Conservation (phyloP, 225 moss, liverwort and hornwort species). For the Marchantia paleacea region DNA sequence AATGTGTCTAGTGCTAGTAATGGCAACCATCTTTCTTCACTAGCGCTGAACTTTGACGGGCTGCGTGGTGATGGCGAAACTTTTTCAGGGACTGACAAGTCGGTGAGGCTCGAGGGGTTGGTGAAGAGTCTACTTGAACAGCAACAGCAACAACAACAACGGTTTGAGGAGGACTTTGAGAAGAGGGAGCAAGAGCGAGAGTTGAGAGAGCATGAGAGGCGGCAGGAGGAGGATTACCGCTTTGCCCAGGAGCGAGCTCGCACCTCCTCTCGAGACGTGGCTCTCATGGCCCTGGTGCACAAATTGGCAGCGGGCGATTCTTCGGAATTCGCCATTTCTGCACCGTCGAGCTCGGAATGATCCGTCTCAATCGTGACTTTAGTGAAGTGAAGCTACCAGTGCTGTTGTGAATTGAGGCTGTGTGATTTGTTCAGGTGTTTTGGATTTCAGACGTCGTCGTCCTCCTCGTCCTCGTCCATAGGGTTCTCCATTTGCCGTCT, state of each 20-base stretch:
- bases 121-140: conserved; percentile 42
- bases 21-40: conserved; percentile 42
- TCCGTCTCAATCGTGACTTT: background rate
- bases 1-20: conserved; percentile 38
- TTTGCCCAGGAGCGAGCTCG: conserved; percentile 41
- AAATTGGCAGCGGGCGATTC: conserved; percentile 48
- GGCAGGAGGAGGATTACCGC: conserved; percentile 43
- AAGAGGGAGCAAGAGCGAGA: conserved; percentile 48
- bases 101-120: conserved; percentile 50
- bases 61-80: conserved; percentile 54
- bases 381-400: conserved; percentile 14
- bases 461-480: background rate
- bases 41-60: conserved; percentile 53
- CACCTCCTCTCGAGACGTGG: conserved; percentile 33
- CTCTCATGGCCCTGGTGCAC: conserved; percentile 42
- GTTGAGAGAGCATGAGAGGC: conserved; percentile 41
- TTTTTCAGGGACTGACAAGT: conserved; percentile 58
- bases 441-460: conserved; percentile 25
- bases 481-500: conserved; percentile 37
- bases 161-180: conserved; percentile 44
- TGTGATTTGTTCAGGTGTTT: conserved; percentile 36
- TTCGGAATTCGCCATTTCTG: conserved; percentile 45
- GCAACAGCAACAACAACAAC: conserved; percentile 36
- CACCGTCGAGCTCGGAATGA: conserved; percentile 55
- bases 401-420: conserved; percentile 44